Evolutionary conservation across 257 asterid species (phyloP).

Genomic region (Anisodus tanguticus): DNA sequence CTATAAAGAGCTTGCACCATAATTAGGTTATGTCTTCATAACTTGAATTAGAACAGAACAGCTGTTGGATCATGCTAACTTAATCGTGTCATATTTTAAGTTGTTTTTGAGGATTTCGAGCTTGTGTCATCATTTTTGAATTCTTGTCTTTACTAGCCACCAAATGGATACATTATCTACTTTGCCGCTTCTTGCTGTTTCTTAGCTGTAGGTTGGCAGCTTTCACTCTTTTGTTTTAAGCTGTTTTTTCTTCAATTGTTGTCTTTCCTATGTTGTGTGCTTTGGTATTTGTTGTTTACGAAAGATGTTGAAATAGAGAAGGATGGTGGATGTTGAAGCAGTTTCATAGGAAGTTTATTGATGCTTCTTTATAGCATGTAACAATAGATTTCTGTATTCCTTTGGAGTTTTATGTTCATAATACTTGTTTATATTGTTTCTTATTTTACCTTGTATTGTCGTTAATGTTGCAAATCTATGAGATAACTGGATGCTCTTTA

Average conservation of each 20-base stretch:
- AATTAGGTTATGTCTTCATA: not conserved
- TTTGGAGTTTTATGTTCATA: slow-evolving; percentile 8
- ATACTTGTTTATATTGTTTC: not conserved
- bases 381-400: not conserved
- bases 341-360: not conserved
- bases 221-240: slow-evolving; percentile 10
- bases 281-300: not conserved
- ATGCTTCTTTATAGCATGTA: not conserved
- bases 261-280: not conserved
- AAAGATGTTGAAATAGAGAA: not conserved
- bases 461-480: not conserved
- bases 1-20: not conserved
- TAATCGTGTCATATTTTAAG: not conserved
- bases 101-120: not conserved
- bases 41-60: not conserved
- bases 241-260: not conserved
- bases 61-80: not conserved
- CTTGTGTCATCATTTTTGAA: not conserved
- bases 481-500: not conserved
- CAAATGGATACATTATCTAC: not conserved
- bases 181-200: not conserved
- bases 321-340: not conserved
- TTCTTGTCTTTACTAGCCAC: not conserved
- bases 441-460: not conserved
- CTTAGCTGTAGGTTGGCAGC: slow-evolving; percentile 18